A percentile compares a stretch with the other conserved stretches of the same genome.
phyloP scores from a whole-genome alignment of 331 rosid genomes.

The Ulmus americana region DNA sequence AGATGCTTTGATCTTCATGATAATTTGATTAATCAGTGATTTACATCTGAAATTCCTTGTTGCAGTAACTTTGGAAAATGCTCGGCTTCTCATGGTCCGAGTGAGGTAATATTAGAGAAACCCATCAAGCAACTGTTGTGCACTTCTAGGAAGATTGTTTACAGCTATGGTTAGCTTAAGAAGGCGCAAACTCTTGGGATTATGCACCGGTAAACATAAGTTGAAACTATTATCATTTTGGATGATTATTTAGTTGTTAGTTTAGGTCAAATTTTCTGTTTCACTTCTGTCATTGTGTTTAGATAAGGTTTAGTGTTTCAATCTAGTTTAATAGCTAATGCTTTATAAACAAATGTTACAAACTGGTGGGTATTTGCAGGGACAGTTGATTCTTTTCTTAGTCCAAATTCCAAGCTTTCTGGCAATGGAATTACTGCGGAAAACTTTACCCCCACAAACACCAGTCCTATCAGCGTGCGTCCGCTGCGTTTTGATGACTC shows the following conservation, averaged over 20 bases:
- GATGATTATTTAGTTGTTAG: background rate
- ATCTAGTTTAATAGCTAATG: constrained; percentile 13
- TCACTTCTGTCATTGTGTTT: background rate
- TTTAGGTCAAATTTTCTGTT: background rate
- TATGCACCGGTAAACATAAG: constrained; percentile 62
- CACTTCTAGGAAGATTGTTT: constrained; percentile 25
- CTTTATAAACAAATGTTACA: constrained; percentile 1
- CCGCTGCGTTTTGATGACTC: constrained; percentile 40
- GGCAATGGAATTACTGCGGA: constrained; percentile 39
- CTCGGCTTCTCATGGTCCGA: constrained; percentile 13
- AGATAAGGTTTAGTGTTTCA: constrained; percentile 1
- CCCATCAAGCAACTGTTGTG: constrained; percentile 11
- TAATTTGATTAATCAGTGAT: constrained; percentile 6
- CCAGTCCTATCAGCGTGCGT: constrained; percentile 42
- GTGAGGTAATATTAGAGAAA: constrained; percentile 16
- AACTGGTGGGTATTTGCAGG: constrained; percentile 41
- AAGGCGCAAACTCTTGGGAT: constrained; percentile 89
- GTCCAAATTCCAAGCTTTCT: constrained; percentile 48
- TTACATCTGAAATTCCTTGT: constrained; percentile 13
- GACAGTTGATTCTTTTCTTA: constrained; percentile 36
- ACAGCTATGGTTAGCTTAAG: constrained; percentile 86
- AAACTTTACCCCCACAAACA: constrained; percentile 20
- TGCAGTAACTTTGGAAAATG: constrained; percentile 15
- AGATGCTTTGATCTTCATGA: constrained; percentile 6
- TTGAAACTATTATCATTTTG: constrained; percentile 8